Evolutionary conservation across 1,139 yeast species (phyloP).

Genomic region (Barnettozyma hawaiiensis): DNA sequence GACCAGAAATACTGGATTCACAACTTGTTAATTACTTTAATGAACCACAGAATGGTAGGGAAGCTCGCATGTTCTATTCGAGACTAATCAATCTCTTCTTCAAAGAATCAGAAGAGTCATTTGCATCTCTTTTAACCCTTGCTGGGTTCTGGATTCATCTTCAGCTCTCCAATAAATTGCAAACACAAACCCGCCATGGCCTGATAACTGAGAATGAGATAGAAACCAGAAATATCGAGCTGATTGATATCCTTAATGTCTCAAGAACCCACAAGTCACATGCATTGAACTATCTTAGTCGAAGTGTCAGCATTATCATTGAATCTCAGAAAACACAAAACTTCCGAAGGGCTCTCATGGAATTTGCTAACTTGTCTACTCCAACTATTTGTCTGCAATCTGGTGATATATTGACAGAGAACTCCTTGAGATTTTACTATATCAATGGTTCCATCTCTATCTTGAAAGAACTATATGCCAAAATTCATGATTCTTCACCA

Average conservation of each 20-base stretch:
- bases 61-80: conserved; percentile 12
- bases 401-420: conserved; percentile 13
- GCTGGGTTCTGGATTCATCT: conserved; percentile 15
- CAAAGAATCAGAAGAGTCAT: conserved; percentile 5
- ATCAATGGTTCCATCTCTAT: conserved; percentile 16
- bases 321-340: conserved; percentile 11
- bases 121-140: conserved; percentile 10
- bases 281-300: conserved; percentile 11
- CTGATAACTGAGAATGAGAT: conserved; percentile 5
- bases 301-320: conserved; percentile 9
- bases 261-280: conserved; percentile 10
- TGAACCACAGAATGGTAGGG: conserved; percentile 10
- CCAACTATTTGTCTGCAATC: conserved; percentile 17
- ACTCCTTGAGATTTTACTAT: conserved; percentile 11
- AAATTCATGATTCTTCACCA: conserved; percentile 15
- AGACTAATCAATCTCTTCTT: conserved; percentile 13
- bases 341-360: conserved; percentile 5
- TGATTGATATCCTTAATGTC: conserved; percentile 5
- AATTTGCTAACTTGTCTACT: conserved; percentile 7
- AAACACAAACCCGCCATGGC: background rate
- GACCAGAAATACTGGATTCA: conserved; percentile 10
- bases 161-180: conserved; percentile 15
- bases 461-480: conserved; percentile 16
- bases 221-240: background rate
- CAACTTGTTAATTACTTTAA: conserved; percentile 10